Evolutionary conservation across 2,329 filamentous ascomycete species (phyloP), one percentile per base, ranked within the genome.

Genomic region (Pseudopyrenochaeta lycopersici): DNA sequence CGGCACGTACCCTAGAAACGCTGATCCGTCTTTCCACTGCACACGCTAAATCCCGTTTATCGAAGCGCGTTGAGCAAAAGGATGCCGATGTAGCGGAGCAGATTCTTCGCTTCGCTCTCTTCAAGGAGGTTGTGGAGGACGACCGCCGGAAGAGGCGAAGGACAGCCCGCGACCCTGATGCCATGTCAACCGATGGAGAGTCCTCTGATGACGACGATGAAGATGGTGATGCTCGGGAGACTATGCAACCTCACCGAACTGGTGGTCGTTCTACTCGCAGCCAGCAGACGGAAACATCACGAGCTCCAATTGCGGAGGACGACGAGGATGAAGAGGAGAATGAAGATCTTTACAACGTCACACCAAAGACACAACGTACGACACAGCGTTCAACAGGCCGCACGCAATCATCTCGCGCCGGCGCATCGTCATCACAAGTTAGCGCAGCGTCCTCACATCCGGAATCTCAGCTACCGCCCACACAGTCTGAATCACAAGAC

Each of bases 1-100:
- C 95, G 9, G 94, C 97, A 6, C 91, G 95, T 88, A 98, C 94
- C 2, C 83, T 99, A 14, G 95, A 99, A 77, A 99, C 95, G 0
- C 84, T 99, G n/a, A 98, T 99, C 73, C 95, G 95, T 87, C 84
- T 99, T 15, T 91, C 95, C 4, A 98, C 94, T 0, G 95, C 95
- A 1, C 95, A 99, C 67, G 95, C 95, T 56, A 99, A 98, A 78
- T 87, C 93, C 6, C 87, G 95, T 27, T 82, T 99, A 6, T 97
- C 92, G 1, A 92, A 87, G 70, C 84, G 91, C 35, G 92, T 99
- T 2, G 93, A 98, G 62, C 90, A 96, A 73, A 88, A 89, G 49
- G 95, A 99, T 74, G 93, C 94, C 1, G 80, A 90, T 47, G 88
- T 92, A 30, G 95, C 95, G 9, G 94, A 99, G 74, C 85, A 87